Conservation (phyloP, 805 yeast species). For the Candida coleopterorum region DNA sequence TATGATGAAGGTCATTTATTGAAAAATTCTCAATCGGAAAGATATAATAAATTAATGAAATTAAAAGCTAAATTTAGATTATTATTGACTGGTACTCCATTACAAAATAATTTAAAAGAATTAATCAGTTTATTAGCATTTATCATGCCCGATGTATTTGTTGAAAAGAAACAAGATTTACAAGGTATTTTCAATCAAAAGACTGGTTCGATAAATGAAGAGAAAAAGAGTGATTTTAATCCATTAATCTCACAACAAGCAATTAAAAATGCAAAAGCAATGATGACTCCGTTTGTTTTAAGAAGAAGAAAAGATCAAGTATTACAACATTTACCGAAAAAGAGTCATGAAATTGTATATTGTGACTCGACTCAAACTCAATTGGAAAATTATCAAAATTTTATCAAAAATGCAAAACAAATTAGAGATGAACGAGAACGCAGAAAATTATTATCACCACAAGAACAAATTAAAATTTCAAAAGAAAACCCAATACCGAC, state of each 20-base stretch:
- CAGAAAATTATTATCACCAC: constrained; percentile 32
- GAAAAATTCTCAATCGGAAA: constrained; percentile 82
- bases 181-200: constrained; percentile 82
- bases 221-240: constrained; percentile 36
- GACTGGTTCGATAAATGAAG: constrained; percentile 40
- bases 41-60: constrained; percentile 83
- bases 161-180: constrained; percentile 76
- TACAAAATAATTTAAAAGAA: constrained; percentile 89
- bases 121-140: constrained; percentile 86
- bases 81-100: constrained; percentile 91
- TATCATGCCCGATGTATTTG: constrained; percentile 79
- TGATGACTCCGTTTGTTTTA: constrained; percentile 97
- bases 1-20: constrained; percentile 98
- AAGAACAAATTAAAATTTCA: constrained; percentile 30
- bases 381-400: constrained; percentile 53
- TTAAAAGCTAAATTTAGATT: constrained; percentile 80
- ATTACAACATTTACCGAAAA: constrained; percentile 79
- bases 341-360: constrained; percentile 55
- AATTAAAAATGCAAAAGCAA: constrained; percentile 85
- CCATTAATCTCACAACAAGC: constrained; percentile 90
- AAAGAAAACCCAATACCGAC: constrained; percentile 30
- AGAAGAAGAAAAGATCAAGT: constrained; percentile 92
- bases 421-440: constrained; percentile 41
- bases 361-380: constrained; percentile 64
- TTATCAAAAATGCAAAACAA: constrained; percentile 43